Conservation (phyloP, 331 rosid genomes). For the Cydonia oblonga region DNA sequence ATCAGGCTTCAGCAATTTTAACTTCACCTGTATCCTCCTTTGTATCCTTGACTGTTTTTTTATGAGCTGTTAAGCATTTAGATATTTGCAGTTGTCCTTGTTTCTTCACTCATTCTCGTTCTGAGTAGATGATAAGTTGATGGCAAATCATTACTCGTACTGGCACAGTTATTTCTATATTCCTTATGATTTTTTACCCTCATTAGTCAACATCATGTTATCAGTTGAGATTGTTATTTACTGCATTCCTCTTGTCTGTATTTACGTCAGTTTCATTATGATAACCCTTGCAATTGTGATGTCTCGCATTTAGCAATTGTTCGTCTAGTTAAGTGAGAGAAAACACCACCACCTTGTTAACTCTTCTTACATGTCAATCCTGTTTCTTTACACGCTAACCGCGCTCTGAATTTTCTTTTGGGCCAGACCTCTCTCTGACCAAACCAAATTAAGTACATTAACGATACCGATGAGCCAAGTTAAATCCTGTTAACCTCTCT, state of each 20-base stretch:
- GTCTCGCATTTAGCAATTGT: background rate
- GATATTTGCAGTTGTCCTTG: background rate
- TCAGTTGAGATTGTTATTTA: background rate
- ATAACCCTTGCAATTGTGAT: background rate
- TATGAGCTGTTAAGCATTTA: background rate
- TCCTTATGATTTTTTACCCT: background rate
- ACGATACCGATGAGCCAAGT: background rate
- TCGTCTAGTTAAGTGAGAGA: background rate
- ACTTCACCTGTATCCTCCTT: conserved; percentile 70
- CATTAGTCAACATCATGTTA: background rate
- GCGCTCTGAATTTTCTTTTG: background rate
- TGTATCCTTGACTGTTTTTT: conserved; percentile 64
- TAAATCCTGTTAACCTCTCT: background rate
- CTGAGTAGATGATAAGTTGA: background rate
- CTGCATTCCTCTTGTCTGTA: background rate
- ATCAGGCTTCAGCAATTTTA: conserved; percentile 50
- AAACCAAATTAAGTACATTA: background rate
- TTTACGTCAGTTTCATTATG: background rate
- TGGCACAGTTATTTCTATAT: background rate
- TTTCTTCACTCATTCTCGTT: background rate
- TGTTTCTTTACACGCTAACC: background rate
- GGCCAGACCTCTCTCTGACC: background rate
- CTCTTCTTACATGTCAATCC: background rate
- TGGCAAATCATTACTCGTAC: background rate
- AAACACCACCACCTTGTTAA: background rate